Base-by-base conservation (phyloP, 495 filamentous ascomycete species). In the Glarea lozoyensis region DNA sequence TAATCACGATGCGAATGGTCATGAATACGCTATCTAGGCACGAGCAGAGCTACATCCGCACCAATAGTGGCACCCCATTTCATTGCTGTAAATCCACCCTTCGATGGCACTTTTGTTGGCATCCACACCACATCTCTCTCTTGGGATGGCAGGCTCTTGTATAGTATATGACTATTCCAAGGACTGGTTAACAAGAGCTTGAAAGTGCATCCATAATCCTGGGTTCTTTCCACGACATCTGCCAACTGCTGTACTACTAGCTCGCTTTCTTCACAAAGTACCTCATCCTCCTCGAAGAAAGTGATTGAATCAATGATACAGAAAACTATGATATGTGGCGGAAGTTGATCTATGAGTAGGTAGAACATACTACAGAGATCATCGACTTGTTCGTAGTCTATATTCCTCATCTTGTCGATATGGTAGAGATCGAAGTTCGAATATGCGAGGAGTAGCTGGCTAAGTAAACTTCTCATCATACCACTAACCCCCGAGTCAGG, bases 251-350 rank as follows among this genome's bases (percentile, higher is more conserved):
- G 25, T 7, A 29, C 25, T n/a, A 29, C 25, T n/a, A 29, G 25
- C 25, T 29, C 25, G n/a, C 25, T 29, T 29, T 29, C 25, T n/a
- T 29, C 25, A n/a, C 25, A 29, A 7, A 7, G 25, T 7, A 29
- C 25, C 25, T 29, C 25, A n/a, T 29, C n/a, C 25, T 29, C 25
- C 25, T 37, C 34, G 17, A 37, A 37, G 11, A 19, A 37, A 11
- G n/a, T 16, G 13, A 37, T 37, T 11, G 34, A 37, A 19, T 37
- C 34, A 17, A 37, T 37, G 11, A 37, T 37, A 37, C 34, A 37
- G 18, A 16, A 37, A 3, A 37, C 34, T 2, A 19, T 15, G 20
- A 17, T 37, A 4, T 13, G 13, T 17, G 34, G 34, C 18, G 34
- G 34, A 19, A 37, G 18, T 17, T 37, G 34, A 4, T n/a, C 13